phyloP scores from a whole-genome alignment of 768 basidiomycete genomes.

The Boletus pseudo-olivaceus region DNA sequence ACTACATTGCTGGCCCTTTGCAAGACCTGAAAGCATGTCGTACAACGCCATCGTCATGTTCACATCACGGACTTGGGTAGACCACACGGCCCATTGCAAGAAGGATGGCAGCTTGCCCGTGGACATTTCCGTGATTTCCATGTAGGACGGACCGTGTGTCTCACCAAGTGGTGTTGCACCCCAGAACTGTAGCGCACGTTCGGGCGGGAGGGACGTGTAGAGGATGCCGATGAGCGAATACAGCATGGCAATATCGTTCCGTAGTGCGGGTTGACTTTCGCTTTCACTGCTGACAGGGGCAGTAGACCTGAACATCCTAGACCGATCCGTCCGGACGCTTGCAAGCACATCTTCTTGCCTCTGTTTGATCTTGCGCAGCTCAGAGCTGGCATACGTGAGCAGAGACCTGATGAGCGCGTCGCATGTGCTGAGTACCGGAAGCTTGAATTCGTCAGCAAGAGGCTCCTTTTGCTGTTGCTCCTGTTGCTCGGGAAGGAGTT shows the following conservation, averaged over 20 bases:
- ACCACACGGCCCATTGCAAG: conserved; percentile 88
- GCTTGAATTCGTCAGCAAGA: conserved; percentile 43
- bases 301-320: conserved; percentile 46
- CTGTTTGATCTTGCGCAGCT: conserved; percentile 83
- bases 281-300: conserved; percentile 40
- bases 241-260: conserved; percentile 82
- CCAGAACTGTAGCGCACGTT: conserved; percentile 86
- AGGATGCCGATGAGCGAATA: conserved; percentile 82
- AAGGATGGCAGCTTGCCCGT: conserved; percentile 68
- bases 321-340: conserved; percentile 60
- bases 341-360: conserved; percentile 84
- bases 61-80: conserved; percentile 68
- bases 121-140: conserved; percentile 59
- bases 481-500: conserved; percentile 35
- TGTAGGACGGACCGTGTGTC: conserved; percentile 43
- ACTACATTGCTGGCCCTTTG: conserved; percentile 81
- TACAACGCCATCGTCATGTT: conserved; percentile 78
- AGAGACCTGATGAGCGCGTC: conserved; percentile 70
- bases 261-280: conserved; percentile 48
- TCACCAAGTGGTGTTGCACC: conserved; percentile 52
- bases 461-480: conserved; percentile 34
- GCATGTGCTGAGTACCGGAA: conserved; percentile 57
- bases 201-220: conserved; percentile 68
- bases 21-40: conserved; percentile 83
- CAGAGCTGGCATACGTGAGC: conserved; percentile 74